These are phyloP conservation scores for Crithidia sp. DNA, from an alignment of 208 protist species.

Conservation along the genomic window DNA sequence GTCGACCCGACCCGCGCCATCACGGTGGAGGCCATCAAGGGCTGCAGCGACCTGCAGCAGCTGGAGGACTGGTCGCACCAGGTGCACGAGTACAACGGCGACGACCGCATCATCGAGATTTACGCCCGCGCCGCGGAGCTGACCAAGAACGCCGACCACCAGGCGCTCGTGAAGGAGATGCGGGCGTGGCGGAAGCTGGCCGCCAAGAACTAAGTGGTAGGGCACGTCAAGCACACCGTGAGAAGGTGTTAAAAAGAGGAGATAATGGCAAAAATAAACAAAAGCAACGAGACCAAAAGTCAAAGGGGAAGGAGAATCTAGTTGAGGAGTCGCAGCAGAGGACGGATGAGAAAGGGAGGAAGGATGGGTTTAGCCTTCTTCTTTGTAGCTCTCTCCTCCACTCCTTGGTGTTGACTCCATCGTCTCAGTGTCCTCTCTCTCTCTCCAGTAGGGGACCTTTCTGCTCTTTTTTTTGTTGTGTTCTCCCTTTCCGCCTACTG, in stretches of 20 bases:
- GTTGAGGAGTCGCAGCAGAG: too few relatives aligned
- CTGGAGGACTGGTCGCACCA: constrained; percentile 81
- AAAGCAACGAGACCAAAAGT: constrained; percentile 1
- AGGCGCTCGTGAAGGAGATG: constrained; percentile 78
- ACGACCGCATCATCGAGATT: constrained; percentile 84
- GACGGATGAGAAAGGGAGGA: not conserved
- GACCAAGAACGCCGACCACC: constrained; percentile 78
- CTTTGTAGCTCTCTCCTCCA: not conserved
- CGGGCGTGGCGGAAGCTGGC: constrained; percentile 70
- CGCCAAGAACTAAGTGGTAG: constrained; percentile 51
- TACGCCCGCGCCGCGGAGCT: constrained; percentile 84
- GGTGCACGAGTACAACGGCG: constrained; percentile 91
- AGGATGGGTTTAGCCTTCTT: not conserved
- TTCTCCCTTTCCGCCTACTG: too few relatives aligned
- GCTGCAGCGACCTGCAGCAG: constrained; percentile 66
- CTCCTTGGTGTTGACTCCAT: too few relatives aligned
- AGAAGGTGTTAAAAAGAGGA: not conserved
- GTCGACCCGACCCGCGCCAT: constrained; percentile 83
- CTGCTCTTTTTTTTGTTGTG: too few relatives aligned
- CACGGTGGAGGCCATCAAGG: constrained; percentile 72
- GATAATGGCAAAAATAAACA: not conserved
- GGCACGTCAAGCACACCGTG: not conserved
- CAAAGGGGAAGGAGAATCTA: too few relatives aligned
- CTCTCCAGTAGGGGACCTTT: too few relatives aligned
- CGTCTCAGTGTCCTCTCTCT: too few relatives aligned